Evolutionary conservation across 306 rosid genomes (phyloP), one percentile per base, ranked within the genome.

Genomic region (Quillaja saponaria): DNA sequence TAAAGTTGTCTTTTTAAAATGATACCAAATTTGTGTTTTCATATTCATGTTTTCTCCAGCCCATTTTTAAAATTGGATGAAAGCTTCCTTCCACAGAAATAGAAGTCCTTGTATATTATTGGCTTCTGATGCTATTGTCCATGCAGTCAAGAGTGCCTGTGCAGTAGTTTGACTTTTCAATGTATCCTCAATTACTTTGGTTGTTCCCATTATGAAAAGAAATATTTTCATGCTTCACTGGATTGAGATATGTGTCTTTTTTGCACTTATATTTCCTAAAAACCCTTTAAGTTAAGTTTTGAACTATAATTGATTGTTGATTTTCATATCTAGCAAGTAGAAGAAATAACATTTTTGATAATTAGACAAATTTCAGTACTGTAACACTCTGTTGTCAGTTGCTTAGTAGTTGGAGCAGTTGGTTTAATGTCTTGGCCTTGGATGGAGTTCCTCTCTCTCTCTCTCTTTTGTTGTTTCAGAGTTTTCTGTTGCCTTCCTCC

Each of bases 221-320:
- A n/a, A n/a, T n/a, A n/a, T n/a, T n/a, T n/a, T n/a, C n/a, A n/a
- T n/a, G 38, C 28, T 19, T 6, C 35, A 8, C 10, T 56, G 33
- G 31, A 34, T 21, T 59, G 51, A 14, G 3, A 1, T 40, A 3
- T 40, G 11, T 38, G 6, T 38, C 9, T 38, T 7, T 38, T 7
- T 38, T 7, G 1, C 3, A 1, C 41, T 38, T 13, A 9, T 12
- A 34, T 20, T 25, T 54, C 19, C 8, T 21, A 10, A 44, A 31
- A 40, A 3, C 8, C 12, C n/a, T 10, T 45, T 34, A 35, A n/a
- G 21, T 25, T 46, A 25, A 53, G 7, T 34, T 61, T 48, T 47
- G 16, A 67, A 67, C 21, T 13, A 53, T 66, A 41, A 13, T 17
- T 64, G 46, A 58, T 50, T 50, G 34, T 18, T 37, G 13, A 3